Conservation (phyloP, 2,329 filamentous ascomycete genomes). For the Beauveria rudraprayagi region DNA sequence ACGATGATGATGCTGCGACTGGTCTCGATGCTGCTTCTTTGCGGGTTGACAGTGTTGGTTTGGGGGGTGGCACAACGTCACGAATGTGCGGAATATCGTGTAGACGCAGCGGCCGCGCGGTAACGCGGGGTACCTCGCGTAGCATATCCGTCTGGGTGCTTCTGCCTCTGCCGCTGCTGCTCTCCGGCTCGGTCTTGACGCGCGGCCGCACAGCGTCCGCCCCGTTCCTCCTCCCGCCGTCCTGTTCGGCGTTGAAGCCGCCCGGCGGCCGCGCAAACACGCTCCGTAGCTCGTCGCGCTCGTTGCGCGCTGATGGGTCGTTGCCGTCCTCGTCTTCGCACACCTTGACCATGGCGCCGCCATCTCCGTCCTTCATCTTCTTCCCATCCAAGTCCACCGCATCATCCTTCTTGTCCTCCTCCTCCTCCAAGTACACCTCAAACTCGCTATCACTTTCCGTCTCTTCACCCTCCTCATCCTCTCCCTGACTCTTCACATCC, state of each 20-base stretch:
- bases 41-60: neutral
- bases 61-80: neutral
- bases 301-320: constrained; percentile 32
- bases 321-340: constrained; percentile 60
- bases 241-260: neutral
- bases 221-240: neutral
- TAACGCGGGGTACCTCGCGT: neutral
- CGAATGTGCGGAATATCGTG: neutral
- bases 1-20: too few species aligned
- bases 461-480: constrained; percentile 22
- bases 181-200: neutral
- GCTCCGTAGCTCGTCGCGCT: constrained; percentile 59
- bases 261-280: constrained; percentile 19
- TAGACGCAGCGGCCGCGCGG: neutral
- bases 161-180: neutral
- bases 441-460: constrained; percentile 41
- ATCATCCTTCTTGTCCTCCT: constrained; percentile 25
- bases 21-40: neutral
- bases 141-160: neutral
- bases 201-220: neutral
- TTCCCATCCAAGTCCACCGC: constrained; percentile 58
- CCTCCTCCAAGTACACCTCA: constrained; percentile 28
- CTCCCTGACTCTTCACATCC: constrained; percentile 19
- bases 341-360: constrained; percentile 61
- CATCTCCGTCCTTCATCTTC: constrained; percentile 57